Conservation (phyloP, 2,329 filamentous ascomycete genomes). For the Aspergillus hortae region DNA sequence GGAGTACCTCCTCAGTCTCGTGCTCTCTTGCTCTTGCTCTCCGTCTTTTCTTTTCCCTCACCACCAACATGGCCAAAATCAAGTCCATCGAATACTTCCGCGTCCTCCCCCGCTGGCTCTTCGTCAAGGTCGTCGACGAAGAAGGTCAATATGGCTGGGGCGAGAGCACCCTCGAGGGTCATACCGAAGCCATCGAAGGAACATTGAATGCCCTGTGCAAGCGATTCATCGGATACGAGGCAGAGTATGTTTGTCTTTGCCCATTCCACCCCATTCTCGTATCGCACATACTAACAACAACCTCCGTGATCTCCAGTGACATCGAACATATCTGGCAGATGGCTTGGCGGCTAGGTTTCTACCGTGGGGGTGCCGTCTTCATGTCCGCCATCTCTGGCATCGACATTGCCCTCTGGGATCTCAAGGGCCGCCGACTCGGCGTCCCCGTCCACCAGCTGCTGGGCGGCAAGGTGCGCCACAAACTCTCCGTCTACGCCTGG, state of each 20-base stretch:
- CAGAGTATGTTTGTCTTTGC: conserved; percentile 55
- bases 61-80: conserved; percentile 57
- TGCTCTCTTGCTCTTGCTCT: neutral
- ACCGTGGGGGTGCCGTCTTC: conserved; percentile 73
- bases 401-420: conserved; percentile 76
- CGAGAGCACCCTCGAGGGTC: conserved; percentile 70
- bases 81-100: conserved; percentile 68
- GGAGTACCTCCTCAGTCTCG: neutral
- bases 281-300: neutral
- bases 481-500: conserved; percentile 72
- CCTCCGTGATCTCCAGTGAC: conserved; percentile 47
- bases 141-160: conserved; percentile 67
- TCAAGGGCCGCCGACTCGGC: conserved; percentile 62
- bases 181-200: conserved; percentile 70
- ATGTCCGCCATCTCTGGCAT: conserved; percentile 76
- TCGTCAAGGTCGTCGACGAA: conserved; percentile 71
- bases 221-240: conserved; percentile 63
- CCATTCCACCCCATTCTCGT: neutral
- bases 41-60: neutral
- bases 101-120: conserved; percentile 71
- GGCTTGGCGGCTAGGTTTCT: conserved; percentile 68
- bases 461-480: conserved; percentile 68
- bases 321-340: conserved; percentile 80
- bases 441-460: conserved; percentile 71
- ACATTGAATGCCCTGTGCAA: conserved; percentile 64